Percentiles rank a stretch among this genome's conserved stretches.
Evolutionary conservation across 1,139 yeast species (phyloP).

Genomic region (Debaryomyces singareniensis): DNA sequence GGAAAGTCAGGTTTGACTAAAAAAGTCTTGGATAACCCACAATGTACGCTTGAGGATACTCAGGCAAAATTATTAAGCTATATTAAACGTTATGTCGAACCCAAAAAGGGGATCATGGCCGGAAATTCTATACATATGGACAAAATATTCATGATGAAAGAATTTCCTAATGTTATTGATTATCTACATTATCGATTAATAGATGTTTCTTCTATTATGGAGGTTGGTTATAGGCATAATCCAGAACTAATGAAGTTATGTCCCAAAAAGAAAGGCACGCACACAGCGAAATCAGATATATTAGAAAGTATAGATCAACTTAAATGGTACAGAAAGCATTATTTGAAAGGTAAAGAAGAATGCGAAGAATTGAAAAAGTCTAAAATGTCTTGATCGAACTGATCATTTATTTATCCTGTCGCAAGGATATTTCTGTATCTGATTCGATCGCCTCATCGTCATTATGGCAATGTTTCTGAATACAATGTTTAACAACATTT

Average conservation of each 20-base stretch:
- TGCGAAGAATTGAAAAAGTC: no score
- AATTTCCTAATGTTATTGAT: constrained; percentile 70
- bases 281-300: constrained; percentile 86
- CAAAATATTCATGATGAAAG: constrained; percentile 73
- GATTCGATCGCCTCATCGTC: constrained; percentile 27
- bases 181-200: constrained; percentile 78
- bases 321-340: constrained; percentile 68
- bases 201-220: constrained; percentile 83
- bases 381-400: no score
- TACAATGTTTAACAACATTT: constrained; percentile 18
- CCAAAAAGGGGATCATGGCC: constrained; percentile 62
- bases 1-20: constrained; percentile 71
- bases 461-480: constrained; percentile 8
- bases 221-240: constrained; percentile 73
- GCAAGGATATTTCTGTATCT: constrained; percentile 8
- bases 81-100: constrained; percentile 48
- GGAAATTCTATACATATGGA: constrained; percentile 95
- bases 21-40: constrained; percentile 53
- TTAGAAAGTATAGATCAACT: constrained; percentile 82
- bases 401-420: neutral
- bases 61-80: constrained; percentile 59
- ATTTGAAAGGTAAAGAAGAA: constrained; percentile 33
- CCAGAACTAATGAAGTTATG: constrained; percentile 47
- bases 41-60: constrained; percentile 52
- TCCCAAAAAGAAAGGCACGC: constrained; percentile 64